phyloP scores from a whole-genome alignment of 768 basidiomycete species.

The Kwoniella sp. region DNA sequence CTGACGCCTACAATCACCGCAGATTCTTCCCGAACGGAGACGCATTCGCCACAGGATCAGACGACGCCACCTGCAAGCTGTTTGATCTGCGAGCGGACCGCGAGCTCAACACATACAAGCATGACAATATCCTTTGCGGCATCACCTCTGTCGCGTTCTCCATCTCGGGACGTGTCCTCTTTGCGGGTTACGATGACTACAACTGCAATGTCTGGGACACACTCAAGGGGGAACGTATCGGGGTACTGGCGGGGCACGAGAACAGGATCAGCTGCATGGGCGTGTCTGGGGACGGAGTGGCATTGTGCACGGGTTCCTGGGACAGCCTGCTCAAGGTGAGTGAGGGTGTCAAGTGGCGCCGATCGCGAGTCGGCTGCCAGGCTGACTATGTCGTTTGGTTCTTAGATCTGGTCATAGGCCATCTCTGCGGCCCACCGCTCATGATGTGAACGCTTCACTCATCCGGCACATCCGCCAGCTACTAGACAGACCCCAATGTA shows the following conservation, averaged over 20 bases:
- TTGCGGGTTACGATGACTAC: slow-evolving; percentile 99
- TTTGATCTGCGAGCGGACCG: slow-evolving; percentile 98
- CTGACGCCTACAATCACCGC: too few relatives aligned
- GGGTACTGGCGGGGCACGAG: slow-evolving; percentile 95
- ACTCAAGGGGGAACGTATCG: slow-evolving; percentile 94
- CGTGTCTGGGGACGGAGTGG: slow-evolving; percentile 94
- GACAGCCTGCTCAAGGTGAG: slow-evolving; percentile 91
- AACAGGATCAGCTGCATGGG: slow-evolving; percentile 96
- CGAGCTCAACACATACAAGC: slow-evolving; percentile 92
- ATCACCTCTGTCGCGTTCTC: slow-evolving; percentile 99
- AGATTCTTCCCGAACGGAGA: slow-evolving; percentile 99
- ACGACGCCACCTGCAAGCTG: slow-evolving; percentile 95
- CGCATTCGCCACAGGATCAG: slow-evolving; percentile 96
- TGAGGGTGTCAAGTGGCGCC: too few relatives aligned
- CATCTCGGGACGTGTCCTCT: slow-evolving; percentile 91
- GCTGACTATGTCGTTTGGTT: too few relatives aligned
- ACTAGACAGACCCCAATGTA: too few relatives aligned
- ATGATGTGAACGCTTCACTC: too few relatives aligned
- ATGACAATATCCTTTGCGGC: slow-evolving; percentile 97
- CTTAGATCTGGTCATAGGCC: too few relatives aligned
- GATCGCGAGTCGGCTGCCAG: too few relatives aligned
- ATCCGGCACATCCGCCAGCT: too few relatives aligned
- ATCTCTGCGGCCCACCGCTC: too few relatives aligned
- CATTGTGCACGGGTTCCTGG: slow-evolving; percentile 97
- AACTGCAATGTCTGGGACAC: slow-evolving; percentile 99